Conservation (phyloP, 257 asterid species). For the Primulina tabacum region DNA sequence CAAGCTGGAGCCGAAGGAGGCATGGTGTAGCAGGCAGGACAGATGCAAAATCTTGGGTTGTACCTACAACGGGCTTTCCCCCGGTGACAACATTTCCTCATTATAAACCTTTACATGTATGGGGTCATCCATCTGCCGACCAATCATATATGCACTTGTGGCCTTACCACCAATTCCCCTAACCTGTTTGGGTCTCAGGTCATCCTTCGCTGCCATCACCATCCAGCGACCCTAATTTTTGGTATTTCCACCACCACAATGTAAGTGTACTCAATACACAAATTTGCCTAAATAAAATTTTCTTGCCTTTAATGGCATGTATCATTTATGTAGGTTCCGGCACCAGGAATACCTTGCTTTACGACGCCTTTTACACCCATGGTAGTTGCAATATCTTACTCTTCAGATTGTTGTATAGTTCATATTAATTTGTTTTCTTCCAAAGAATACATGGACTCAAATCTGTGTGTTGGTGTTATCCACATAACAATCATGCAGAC, state of each 20-base stretch:
- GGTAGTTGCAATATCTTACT: conserved; percentile 33
- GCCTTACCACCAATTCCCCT: conserved; percentile 52
- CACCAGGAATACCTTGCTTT: conserved; percentile 64
- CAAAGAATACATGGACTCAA: not conserved
- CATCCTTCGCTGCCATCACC: conserved; percentile 26
- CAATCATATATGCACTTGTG: conserved; percentile 48
- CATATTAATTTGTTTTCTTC: not conserved
- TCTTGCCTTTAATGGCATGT: conserved; percentile 12
- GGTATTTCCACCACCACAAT: conserved; percentile 59
- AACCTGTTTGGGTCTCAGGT: conserved; percentile 30
- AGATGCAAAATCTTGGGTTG: conserved; percentile 51
- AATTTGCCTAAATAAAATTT: not conserved
- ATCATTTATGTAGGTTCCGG: conserved; percentile 45
- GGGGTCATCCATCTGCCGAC: conserved; percentile 72
- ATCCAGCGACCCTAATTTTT: conserved; percentile 47
- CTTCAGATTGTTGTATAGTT: conserved; percentile 7
- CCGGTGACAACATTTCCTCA: conserved; percentile 51
- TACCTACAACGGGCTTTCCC: conserved; percentile 71
- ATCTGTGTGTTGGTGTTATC: conserved; percentile 1
- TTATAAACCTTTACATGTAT: conserved; percentile 78
- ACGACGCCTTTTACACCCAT: conserved; percentile 44
- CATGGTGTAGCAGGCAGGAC: conserved; percentile 47
- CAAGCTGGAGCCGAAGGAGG: conserved; percentile 66
- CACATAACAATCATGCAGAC: conserved; percentile 34
- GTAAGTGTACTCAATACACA: conserved; percentile 36